phyloP scores from a whole-genome alignment of 1,284 basidiomycete species.

The Trichosporon sp. region DNA sequence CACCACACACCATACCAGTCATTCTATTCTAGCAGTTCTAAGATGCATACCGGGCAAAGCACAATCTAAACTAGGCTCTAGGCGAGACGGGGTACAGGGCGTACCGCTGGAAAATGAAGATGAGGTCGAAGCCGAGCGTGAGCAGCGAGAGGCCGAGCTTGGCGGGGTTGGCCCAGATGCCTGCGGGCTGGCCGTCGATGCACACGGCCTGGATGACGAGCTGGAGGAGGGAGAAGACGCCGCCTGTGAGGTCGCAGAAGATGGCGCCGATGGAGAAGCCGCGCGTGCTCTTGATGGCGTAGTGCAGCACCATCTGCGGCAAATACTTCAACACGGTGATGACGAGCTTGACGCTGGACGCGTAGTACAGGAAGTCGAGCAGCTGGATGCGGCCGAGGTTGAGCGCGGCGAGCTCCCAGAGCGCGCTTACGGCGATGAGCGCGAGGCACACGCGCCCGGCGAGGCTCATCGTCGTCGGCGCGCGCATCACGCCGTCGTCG shows the following conservation, averaged over 20 bases:
- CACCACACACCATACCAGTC: neutral
- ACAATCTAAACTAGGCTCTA: neutral
- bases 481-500: neutral
- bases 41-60: neutral
- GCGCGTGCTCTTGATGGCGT: slow-evolving; percentile 32
- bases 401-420: slow-evolving; percentile 24
- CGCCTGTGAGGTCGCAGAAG: slow-evolving; percentile 43
- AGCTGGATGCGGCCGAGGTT: slow-evolving; percentile 29
- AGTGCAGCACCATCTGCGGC: slow-evolving; percentile 47
- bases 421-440: slow-evolving; percentile 26
- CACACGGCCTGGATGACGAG: slow-evolving; percentile 42
- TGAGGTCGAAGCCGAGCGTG: slow-evolving; percentile 21
- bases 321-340: slow-evolving; percentile 46
- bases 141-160: slow-evolving; percentile 44
- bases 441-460: slow-evolving; percentile 26
- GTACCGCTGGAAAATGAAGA: slow-evolving; percentile 8
- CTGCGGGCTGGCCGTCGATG: slow-evolving; percentile 40
- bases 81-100: neutral
- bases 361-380: slow-evolving; percentile 47
- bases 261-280: slow-evolving; percentile 45
- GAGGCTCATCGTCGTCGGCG: slow-evolving; percentile 25
- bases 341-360: slow-evolving; percentile 42
- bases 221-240: slow-evolving; percentile 44
- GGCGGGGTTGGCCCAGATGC: slow-evolving; percentile 47
- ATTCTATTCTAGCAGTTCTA: neutral